Conservation (phyloP, 495 filamentous ascomycete genomes). For the Xylaria castorea region DNA sequence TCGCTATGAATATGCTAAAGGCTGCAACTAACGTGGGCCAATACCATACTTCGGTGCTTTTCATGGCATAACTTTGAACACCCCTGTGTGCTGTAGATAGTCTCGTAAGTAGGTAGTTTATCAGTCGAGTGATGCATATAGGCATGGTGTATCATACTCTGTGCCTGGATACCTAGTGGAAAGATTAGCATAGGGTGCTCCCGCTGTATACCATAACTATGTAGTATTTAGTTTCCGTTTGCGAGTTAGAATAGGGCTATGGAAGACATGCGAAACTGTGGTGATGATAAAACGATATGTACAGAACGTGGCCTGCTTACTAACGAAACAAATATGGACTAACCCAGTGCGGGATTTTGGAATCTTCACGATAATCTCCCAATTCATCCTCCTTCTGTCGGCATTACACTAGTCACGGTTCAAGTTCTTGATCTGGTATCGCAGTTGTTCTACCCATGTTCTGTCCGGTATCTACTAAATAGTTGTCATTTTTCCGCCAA, state of each 20-base stretch:
- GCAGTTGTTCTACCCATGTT: too few relatives aligned
- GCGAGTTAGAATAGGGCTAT: not conserved
- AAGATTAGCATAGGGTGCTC: not conserved
- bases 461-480: too few relatives aligned
- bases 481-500: not conserved
- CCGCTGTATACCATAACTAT: not conserved
- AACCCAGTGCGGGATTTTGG: constrained; percentile 14
- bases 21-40: not conserved
- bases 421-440: constrained; percentile 21
- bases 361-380: constrained; percentile 7
- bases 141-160: not conserved
- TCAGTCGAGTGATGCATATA: not conserved
- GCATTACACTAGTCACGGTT: constrained; percentile 24
- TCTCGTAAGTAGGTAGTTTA: not conserved
- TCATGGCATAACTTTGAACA: not conserved
- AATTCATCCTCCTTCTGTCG: constrained; percentile 13
- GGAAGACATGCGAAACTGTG: not conserved
- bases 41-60: not conserved
- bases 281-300: constrained; percentile 3
- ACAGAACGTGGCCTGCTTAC: constrained; percentile 18
- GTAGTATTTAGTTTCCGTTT: constrained; percentile 13
- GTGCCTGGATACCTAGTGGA: not conserved
- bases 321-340: not conserved
- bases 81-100: not conserved
- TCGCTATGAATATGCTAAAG: not conserved